phyloP scores from a whole-genome alignment of 73 alveolate genomes.

The Paramecium sexaurelia region DNA sequence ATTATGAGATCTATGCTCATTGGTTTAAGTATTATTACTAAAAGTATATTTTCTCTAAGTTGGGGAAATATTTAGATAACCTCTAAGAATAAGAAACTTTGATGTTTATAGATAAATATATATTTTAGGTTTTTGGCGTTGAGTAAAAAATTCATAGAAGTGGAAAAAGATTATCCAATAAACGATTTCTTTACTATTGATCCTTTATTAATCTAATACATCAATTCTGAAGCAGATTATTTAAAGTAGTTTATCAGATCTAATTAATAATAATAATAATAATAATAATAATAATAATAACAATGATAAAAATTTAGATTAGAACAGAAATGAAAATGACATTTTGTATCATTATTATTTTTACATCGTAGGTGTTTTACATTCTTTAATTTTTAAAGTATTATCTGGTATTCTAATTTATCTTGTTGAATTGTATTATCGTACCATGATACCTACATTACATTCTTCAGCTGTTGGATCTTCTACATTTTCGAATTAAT shows the following conservation, averaged over 20 bases:
- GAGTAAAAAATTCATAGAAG: background rate
- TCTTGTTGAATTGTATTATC: conserved; percentile 37
- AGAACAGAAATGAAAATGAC: background rate
- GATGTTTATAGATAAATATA: background rate
- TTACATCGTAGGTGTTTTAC: conserved; percentile 19
- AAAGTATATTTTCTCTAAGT: background rate
- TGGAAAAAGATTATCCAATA: background rate
- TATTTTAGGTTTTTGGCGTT: background rate
- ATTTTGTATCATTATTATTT: background rate
- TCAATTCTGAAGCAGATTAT: background rate
- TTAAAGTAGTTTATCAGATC: background rate
- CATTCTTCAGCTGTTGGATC: conserved; percentile 1
- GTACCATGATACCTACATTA: background rate
- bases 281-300: too few species aligned
- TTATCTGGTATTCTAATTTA: conserved; percentile 3
- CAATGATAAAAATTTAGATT: too few species aligned
- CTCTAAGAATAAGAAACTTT: background rate
- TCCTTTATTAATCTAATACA: background rate
- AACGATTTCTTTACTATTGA: background rate
- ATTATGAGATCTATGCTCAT: background rate
- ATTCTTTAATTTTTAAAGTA: background rate
- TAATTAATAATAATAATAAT: background rate
- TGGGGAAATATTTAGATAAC: background rate
- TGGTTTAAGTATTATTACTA: background rate
- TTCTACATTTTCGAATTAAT: conserved; percentile 5